phyloP scores from a whole-genome alignment of 257 asterid genomes.

The Petunia secreta region DNA sequence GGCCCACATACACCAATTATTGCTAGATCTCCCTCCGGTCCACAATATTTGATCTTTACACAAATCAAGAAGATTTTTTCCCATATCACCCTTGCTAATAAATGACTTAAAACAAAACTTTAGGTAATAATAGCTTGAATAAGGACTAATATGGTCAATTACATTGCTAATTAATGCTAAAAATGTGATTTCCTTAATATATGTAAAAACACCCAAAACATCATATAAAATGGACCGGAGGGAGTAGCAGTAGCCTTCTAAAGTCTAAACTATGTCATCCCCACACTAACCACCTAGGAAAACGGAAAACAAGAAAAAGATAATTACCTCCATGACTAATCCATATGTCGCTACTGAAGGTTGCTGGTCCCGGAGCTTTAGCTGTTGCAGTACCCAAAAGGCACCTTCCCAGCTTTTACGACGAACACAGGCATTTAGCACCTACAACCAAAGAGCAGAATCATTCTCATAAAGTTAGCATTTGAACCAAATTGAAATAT shows the following conservation, averaged over 20 bases:
- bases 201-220: too few relatives aligned
- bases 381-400: slow-evolving; percentile 94
- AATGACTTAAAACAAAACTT: not conserved
- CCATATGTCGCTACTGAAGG: slow-evolving; percentile 89
- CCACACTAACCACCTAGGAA: not conserved
- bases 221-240: too few relatives aligned
- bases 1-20: not conserved
- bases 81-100: not conserved
- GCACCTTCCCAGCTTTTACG: slow-evolving; percentile 97
- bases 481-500: not conserved
- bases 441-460: slow-evolving; percentile 46
- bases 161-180: too few relatives aligned
- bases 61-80: not conserved
- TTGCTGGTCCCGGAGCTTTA: slow-evolving; percentile 57
- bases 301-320: slow-evolving; percentile 1
- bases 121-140: too few relatives aligned
- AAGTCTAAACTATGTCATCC: not conserved
- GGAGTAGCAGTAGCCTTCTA: not conserved
- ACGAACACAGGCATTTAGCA: slow-evolving; percentile 85
- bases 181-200: too few relatives aligned
- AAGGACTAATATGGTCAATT: too few relatives aligned
- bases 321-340: slow-evolving; percentile 86
- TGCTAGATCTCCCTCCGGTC: not conserved
- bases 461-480: not conserved
- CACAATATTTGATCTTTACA: not conserved